A percentile compares a stretch with the other conserved stretches of the same genome.
Conservation (phyloP, 345 rosid genomes). For the Arabidopsis suecica region DNA sequence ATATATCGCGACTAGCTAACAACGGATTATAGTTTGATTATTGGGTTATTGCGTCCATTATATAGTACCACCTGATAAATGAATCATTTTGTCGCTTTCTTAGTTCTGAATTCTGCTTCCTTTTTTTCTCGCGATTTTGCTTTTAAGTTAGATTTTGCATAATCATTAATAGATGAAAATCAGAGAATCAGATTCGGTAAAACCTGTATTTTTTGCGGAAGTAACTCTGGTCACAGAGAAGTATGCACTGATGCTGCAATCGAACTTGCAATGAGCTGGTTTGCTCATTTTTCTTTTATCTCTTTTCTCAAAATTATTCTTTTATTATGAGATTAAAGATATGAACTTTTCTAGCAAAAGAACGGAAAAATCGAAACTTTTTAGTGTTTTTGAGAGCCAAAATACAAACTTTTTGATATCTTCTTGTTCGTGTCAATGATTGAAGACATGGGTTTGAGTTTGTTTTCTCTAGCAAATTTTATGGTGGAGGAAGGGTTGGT, state of each 20-base stretch:
- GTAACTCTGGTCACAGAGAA: slow-evolving; percentile 79
- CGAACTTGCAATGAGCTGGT: slow-evolving; percentile 90
- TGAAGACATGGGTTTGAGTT: slow-evolving; percentile 24
- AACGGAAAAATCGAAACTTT: background rate
- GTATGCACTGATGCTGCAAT: slow-evolving; percentile 88
- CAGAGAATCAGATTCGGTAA: slow-evolving; percentile 62
- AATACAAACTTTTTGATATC: background rate
- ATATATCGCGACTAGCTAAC: too few species aligned
- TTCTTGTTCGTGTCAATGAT: background rate
- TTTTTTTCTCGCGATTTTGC: slow-evolving; percentile 1
- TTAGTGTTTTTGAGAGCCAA: background rate
- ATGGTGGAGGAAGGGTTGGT: too few species aligned
- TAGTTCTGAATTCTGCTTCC: background rate
- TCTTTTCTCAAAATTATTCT: background rate
- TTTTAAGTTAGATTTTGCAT: background rate
- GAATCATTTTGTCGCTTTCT: slow-evolving; percentile 24
- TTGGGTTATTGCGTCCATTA: too few species aligned
- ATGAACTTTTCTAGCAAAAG: background rate
- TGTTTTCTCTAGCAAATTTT: background rate
- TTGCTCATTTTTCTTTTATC: slow-evolving; percentile 34
- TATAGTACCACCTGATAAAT: slow-evolving; percentile 3
- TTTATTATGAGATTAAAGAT: background rate
- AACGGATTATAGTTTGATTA: too few species aligned
- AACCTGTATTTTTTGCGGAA: slow-evolving; percentile 96
- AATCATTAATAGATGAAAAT: slow-evolving; percentile 54